Base-by-base conservation (phyloP, 2,329 filamentous ascomycete species). In the Akanthomyces dipterigenus region DNA sequence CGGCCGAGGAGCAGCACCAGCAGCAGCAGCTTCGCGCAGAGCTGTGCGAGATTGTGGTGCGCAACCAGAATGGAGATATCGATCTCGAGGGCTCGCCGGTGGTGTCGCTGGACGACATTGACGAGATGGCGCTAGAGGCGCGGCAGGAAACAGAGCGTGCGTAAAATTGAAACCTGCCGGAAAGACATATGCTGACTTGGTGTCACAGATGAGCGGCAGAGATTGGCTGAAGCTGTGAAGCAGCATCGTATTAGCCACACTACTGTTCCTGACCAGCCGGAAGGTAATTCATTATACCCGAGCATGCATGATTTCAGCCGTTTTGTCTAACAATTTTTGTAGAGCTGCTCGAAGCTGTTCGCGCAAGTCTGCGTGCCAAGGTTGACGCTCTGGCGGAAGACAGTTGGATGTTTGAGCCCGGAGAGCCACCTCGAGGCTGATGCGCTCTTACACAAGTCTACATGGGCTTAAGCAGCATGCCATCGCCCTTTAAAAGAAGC, bases 401-500 rank as follows among this genome's bases (percentile, higher is more conserved):
- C 69, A 89, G 88, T 68, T 96, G 92, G 92, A 96, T 96, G 88
- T 96, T 89, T 74, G 90, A 93, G 72, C 78, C 84, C 2, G 88
- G 91, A 67, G 80, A 84, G 59, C 76, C 80, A 63, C 73, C 73
- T 46, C 76, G 77, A 43, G 69, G 68, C 62, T 71, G 48, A 63
- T 58, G 56, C 49, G 49, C 66, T 65, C 62, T 63, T 65, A 66
- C n/a, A n/a, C 24, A 22, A n/a, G 28, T 24, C 22, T 14, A 7
- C 42, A 34, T 42, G 24, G 20, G 49, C 24, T 18, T 18, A 34
- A 58, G 31, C 16, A 28, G 31, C 22, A 56, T n/a, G 11, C 12
- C 1, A 16, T 3, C n/a, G n/a, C 24, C 31, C 31, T 3, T 22
- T 12, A 14, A 20, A 20, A 11, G 22, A 20, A 18, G 36, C 46